Percentiles rank a stretch among this genome's conserved stretches.
These are phyloP conservation scores for Rhizophagus sp. DNA, from an alignment of 192 early-diverging fungal species.

Conservation along the genomic window DNA sequence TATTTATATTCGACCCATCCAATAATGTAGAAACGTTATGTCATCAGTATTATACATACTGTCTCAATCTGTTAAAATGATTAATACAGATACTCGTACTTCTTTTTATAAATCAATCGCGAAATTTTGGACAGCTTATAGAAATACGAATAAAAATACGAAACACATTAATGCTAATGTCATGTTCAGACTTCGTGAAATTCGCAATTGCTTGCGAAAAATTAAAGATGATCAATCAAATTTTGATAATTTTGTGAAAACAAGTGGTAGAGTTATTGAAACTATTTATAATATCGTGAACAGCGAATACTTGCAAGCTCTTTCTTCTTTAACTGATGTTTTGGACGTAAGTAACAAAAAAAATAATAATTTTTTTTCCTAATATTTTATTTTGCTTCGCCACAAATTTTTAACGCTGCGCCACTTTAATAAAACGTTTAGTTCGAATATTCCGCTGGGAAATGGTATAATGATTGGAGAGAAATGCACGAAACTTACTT, in stretches of 20 bases:
- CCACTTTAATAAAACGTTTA: background rate
- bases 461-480: conserved; percentile 3
- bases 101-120: background rate
- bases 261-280: background rate
- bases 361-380: background rate
- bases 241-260: too few species aligned
- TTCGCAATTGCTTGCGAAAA: background rate
- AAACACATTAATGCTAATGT: background rate
- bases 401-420: background rate
- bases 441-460: conserved; percentile 4
- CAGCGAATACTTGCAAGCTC: background rate
- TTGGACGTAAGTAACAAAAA: background rate
- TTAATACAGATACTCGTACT: background rate
- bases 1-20: too few species aligned
- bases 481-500: background rate
- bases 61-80: background rate
- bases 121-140: background rate
- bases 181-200: background rate
- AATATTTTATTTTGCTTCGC: too few species aligned
- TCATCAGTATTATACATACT: background rate
- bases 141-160: background rate
- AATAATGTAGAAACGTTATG: background rate
- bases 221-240: background rate
- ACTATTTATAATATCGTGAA: too few species aligned
- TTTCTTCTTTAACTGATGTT: background rate